Evolutionary conservation across 1,139 yeast genomes (phyloP).

Genomic region (Hansenula lynferdii): DNA sequence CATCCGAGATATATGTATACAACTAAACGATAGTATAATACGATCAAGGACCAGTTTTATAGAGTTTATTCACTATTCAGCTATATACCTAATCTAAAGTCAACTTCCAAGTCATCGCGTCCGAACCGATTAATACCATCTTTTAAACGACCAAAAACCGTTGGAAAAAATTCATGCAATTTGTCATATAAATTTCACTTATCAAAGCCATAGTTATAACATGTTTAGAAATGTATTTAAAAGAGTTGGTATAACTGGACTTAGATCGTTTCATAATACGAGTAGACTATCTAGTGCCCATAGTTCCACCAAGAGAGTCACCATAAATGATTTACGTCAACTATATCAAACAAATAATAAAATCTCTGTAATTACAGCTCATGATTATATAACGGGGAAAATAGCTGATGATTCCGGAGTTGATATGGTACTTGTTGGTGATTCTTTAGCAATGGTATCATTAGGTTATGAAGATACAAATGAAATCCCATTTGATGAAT

Average conservation of each 20-base stretch:
- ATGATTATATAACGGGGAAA: conserved; percentile 75
- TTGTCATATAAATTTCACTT: too few relatives aligned
- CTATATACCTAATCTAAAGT: too few relatives aligned
- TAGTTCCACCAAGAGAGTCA: conserved; percentile 22
- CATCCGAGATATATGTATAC: too few relatives aligned
- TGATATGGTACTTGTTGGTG: conserved; percentile 81
- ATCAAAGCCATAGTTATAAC: too few relatives aligned
- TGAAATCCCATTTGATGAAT: conserved; percentile 65
- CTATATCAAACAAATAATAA: conserved; percentile 42
- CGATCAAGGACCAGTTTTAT: too few relatives aligned
- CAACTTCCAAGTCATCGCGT: too few relatives aligned
- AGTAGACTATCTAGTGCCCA: conserved; percentile 6
- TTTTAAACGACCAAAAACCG: too few relatives aligned
- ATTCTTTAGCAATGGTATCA: conserved; percentile 89
- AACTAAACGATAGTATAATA: too few relatives aligned
- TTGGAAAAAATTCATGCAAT: too few relatives aligned
- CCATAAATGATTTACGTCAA: conserved; percentile 39
- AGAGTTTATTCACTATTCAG: too few relatives aligned
- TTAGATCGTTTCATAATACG: background rate
- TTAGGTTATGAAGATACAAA: conserved; percentile 79
- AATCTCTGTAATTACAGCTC: conserved; percentile 77
- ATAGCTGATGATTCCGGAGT: conserved; percentile 66
- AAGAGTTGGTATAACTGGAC: background rate
- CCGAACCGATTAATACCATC: too few relatives aligned
- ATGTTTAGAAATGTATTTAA: background rate